Evolutionary conservation across 1,139 yeast genomes (phyloP).

Genomic region (Taphrina sp.): DNA sequence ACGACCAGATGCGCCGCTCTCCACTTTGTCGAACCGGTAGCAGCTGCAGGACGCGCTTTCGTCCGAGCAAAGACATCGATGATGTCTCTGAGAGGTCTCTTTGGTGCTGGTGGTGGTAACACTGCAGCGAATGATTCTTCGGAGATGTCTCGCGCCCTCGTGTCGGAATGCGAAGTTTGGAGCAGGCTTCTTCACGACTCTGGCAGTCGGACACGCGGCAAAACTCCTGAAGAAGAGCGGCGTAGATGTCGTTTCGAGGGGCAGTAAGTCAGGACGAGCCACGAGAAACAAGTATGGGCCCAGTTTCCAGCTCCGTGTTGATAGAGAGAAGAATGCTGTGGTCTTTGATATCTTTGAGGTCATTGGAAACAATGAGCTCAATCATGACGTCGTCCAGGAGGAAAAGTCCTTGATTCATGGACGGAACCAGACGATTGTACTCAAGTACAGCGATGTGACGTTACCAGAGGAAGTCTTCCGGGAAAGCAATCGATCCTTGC

Average conservation of each 20-base stretch:
- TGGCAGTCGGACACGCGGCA: slow-evolving; percentile 4
- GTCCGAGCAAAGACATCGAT: too few species aligned
- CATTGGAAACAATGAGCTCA: not conserved
- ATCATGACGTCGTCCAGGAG: not conserved
- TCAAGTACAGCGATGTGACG: not conserved
- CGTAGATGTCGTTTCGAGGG: slow-evolving; percentile 2
- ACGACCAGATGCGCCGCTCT: too few species aligned
- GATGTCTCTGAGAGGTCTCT: too few species aligned
- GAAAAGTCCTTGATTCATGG: not conserved
- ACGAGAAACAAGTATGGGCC: slow-evolving; percentile 17
- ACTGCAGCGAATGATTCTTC: too few species aligned
- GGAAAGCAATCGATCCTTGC: not conserved
- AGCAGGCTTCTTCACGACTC: slow-evolving; percentile 8
- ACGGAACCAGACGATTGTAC: not conserved
- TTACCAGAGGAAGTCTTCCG: slow-evolving; percentile 1
- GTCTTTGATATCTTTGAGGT: slow-evolving; percentile 5
- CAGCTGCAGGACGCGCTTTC: too few species aligned
- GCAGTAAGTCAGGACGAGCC: slow-evolving; percentile 1
- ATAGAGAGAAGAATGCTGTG: slow-evolving; percentile 1
- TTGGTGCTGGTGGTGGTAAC: too few species aligned
- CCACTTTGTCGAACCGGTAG: too few species aligned
- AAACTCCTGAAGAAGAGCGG: slow-evolving; percentile 12
- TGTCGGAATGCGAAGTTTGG: too few species aligned
- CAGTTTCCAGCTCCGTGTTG: slow-evolving; percentile 4
- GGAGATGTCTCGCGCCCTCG: too few species aligned